Evolutionary conservation across 345 rosid genomes (phyloP), one percentile per base, ranked within the genome.

Genomic region (Populus deltoides): DNA sequence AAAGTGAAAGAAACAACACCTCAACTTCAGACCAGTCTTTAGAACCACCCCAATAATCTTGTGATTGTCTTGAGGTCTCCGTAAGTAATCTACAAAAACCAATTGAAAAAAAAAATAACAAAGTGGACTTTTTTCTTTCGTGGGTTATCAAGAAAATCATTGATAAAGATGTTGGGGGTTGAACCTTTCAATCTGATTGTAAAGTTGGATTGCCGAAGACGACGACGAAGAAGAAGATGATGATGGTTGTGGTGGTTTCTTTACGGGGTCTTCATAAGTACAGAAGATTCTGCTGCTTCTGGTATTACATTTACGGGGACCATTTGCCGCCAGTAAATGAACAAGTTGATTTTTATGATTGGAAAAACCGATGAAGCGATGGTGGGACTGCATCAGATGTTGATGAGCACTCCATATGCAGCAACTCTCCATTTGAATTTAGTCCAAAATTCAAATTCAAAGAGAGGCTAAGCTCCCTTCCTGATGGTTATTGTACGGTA

Each of bases 151-250:
- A 59, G 29, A n/a, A 59, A 59, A 59, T 59, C 25, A 59, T 59
- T 12, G 6, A 24, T 59, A n/a, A 59, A 24, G 12, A n/a, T 11
- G 16, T 31, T n/a, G 41, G 57, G 71, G 63, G 9, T 74, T 53
- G 20, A 75, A 89, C 98, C 97, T 93, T 85, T 96, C 98, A 82
- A 96, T 92, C 84, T 96, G 93, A 75, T 92, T 84, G 76, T 96
- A 96, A 45, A 90, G 83, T 76, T 89, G 93, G 77, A 93, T 83
- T 61, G 92, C 90, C 8, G 92, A 61, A 75, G 98, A 77, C 57
- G 85, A 73, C 11, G 82, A 47, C 0, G 78, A 69, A 0, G 71
- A 62, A 2, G 79, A 51, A 45, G 78, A 51, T 8, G 68, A 43
- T 57, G 81, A 22, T 27, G 59, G 31, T n/a, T 66, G 22, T 78